Percentiles rank a stretch among this genome's conserved stretches.
Evolutionary conservation across 805 yeast genomes (phyloP).

Genomic region (Kluyveromyces dobzhanskii): DNA sequence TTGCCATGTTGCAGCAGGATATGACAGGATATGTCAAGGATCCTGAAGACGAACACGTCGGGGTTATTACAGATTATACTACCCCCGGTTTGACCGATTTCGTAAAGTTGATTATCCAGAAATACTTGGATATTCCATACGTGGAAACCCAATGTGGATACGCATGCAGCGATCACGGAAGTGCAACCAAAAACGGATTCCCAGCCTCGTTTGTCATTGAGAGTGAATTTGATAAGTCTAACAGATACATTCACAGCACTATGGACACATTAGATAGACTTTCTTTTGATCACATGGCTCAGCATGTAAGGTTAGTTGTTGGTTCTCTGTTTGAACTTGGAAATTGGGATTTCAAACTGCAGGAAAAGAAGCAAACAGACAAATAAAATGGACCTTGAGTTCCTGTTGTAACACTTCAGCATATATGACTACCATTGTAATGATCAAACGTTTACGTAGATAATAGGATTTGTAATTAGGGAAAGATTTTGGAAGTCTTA

Average conservation of each 20-base stretch:
- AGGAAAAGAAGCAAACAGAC: too few species aligned
- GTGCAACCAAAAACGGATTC: slow-evolving; percentile 74
- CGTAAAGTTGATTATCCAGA: slow-evolving; percentile 49
- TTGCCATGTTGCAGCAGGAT: slow-evolving; percentile 88
- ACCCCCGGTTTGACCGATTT: slow-evolving; percentile 47
- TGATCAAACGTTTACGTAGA: too few species aligned
- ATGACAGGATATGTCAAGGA: slow-evolving; percentile 76
- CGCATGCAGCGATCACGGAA: slow-evolving; percentile 89
- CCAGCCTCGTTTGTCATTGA: slow-evolving; percentile 83
- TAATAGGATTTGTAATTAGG: neutral
- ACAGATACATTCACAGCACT: slow-evolving; percentile 67
- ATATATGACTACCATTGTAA: too few species aligned
- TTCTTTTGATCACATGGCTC: slow-evolving; percentile 67
- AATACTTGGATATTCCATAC: slow-evolving; percentile 60
- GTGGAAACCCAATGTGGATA: slow-evolving; percentile 79
- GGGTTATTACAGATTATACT: slow-evolving; percentile 71
- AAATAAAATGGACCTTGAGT: too few species aligned
- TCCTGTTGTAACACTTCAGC: too few species aligned
- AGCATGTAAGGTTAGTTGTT: slow-evolving; percentile 70
- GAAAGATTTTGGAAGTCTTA: neutral
- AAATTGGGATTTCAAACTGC: slow-evolving; percentile 14
- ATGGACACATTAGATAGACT: slow-evolving; percentile 77
- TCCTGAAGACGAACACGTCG: slow-evolving; percentile 54
- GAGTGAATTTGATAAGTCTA: slow-evolving; percentile 53
- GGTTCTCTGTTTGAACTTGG: slow-evolving; percentile 68